Evolutionary conservation across 2,329 filamentous ascomycete genomes (phyloP), one percentile per base, ranked within the genome.

Genomic region (Penicillium sp.): DNA sequence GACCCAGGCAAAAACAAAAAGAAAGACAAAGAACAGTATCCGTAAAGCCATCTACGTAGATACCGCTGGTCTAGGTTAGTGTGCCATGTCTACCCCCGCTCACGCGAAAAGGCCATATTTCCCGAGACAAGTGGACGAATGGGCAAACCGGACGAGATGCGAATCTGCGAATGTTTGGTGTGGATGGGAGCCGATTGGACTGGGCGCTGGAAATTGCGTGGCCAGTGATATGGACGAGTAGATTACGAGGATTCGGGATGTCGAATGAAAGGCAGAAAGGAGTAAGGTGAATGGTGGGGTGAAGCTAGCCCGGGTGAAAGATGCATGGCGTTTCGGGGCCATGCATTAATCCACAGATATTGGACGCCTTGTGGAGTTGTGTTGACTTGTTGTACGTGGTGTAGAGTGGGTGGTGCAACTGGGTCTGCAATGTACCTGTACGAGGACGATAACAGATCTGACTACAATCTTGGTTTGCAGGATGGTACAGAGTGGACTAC

Each of bases 141-240:
- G 23, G 33, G 48, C 48, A 50, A n/a, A 10, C 9, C 14, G 14
- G n/a, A 23, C 19, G 48, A 14, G 16, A 29, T 27, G 26, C 33
- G 21, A 42, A 13, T 14, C 39, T 19, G 11, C 10, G 19, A 23
- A 13, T 13, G 3, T 13, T 42, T 31, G 14, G 10, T 3, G 45
- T 33, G 55, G 55, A 54, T 58, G 11, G 13, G 13, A 58, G 55
- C 50, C 55, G 55, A 58, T 58, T 58, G 55, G 55, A 3, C 37
- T 19, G 27, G 49, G 39, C 11, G 55, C 16, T 29, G 10, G 33
- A 49, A 45, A 37, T 43, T 57, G 50, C 55, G 42, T 44, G 37
- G n/a, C 25, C 19, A 45, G 39, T 52, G 31, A 26, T 29, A n/a
- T 53, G 42, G 43, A 27, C 39, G 37, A 43, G 50, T 44, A 19